phyloP scores from a whole-genome alignment of 1,284 basidiomycete species.

The Schizophyllum amplum region DNA sequence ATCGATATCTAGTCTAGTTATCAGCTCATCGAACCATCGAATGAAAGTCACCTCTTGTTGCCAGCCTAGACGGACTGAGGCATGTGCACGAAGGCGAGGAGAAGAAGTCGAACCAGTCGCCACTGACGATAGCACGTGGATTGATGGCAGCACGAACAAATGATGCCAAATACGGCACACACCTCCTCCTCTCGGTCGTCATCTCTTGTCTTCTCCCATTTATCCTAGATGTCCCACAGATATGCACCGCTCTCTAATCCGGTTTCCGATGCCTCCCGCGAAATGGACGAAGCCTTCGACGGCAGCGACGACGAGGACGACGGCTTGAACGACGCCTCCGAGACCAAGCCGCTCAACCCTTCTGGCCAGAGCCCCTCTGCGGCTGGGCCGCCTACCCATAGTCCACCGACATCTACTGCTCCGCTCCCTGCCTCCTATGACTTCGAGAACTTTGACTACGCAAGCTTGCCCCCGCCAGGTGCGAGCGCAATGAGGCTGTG shows the following conservation, averaged over 20 bases:
- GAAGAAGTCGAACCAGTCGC: no score
- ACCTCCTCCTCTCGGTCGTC: constrained; percentile 6
- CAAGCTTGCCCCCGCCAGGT: constrained; percentile 56
- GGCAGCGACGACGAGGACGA: constrained; percentile 59
- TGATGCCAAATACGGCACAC: background rate
- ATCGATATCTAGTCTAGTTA: background rate
- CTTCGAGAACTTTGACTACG: constrained; percentile 79
- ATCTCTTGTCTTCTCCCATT: constrained; percentile 8
- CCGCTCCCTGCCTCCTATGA: constrained; percentile 55
- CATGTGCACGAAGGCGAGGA: no score
- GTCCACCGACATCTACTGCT: constrained; percentile 17
- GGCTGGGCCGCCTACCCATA: constrained; percentile 16
- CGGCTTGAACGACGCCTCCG: constrained; percentile 29
- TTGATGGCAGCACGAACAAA: background rate
- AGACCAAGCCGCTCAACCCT: constrained; percentile 46
- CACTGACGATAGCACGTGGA: no score
- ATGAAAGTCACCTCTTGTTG: no score
- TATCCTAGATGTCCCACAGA: constrained; percentile 54
- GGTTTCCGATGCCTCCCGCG: constrained; percentile 41
- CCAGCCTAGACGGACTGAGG: no score
- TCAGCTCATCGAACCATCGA: background rate
- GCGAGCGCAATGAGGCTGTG: background rate
- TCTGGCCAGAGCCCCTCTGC: constrained; percentile 19
- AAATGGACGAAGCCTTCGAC: constrained; percentile 74
- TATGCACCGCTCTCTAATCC: constrained; percentile 67